Conservation (phyloP, 2,329 filamentous ascomycete genomes). For the Colletotrichum shisoi region DNA sequence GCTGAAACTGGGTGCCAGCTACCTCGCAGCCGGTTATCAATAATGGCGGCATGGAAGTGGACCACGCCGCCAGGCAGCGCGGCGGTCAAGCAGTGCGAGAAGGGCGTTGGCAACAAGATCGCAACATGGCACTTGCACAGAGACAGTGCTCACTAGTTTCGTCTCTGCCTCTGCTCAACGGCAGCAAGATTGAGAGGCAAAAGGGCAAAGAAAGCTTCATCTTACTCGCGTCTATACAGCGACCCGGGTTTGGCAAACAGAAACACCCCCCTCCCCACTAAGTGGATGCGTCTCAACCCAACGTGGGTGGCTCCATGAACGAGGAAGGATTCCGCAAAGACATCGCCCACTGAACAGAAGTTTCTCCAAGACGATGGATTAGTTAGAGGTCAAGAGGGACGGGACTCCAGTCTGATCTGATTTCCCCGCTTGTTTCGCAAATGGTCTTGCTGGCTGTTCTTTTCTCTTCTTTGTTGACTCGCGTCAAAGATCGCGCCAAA, state of each 20-base stretch:
- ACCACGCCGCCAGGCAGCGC: slow-evolving; percentile 5
- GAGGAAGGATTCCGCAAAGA: slow-evolving; percentile 6
- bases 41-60: slow-evolving; percentile 22
- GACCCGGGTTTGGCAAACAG: slow-evolving; percentile 3
- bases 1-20: slow-evolving; percentile 46
- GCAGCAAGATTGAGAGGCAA: not conserved
- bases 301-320: slow-evolving; percentile 1
- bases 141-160: slow-evolving; percentile 25
- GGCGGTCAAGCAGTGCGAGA: slow-evolving; percentile 4
- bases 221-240: slow-evolving; percentile 35
- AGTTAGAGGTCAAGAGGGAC: not conserved
- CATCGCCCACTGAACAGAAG: not conserved
- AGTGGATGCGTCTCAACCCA: slow-evolving; percentile 30
- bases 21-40: slow-evolving; percentile 15
- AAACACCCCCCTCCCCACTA: slow-evolving; percentile 3
- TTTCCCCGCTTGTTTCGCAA: slow-evolving; percentile 31
- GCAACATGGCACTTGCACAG: slow-evolving; percentile 33
- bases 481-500: slow-evolving; percentile 7
- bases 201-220: slow-evolving; percentile 13
- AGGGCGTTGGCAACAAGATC: slow-evolving; percentile 22
- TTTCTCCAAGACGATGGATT: slow-evolving; percentile 4
- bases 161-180: slow-evolving; percentile 30
- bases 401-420: slow-evolving; percentile 7
- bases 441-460: slow-evolving; percentile 19
- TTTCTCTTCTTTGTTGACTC: slow-evolving; percentile 8